Conservation (phyloP, 1,139 yeast species). For the Eremothecium coryli region DNA sequence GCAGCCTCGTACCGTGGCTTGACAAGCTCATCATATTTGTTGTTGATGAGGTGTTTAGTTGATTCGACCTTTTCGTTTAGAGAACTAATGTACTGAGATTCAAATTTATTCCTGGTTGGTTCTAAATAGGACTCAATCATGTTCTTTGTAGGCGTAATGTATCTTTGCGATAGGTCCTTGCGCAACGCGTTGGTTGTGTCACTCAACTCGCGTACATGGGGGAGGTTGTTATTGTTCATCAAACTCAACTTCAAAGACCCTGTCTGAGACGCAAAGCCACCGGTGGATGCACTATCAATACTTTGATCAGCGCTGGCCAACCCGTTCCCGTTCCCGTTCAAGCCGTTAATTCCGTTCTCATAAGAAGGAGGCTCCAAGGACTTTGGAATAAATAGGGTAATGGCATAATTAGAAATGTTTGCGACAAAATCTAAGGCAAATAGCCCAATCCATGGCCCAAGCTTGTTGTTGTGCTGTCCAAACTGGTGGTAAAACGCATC, state of each 20-base stretch:
- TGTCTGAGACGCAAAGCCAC: not conserved
- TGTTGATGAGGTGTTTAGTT: constrained; percentile 15
- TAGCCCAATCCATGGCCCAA: constrained; percentile 26
- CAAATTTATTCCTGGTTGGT: constrained; percentile 18
- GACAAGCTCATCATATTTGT: constrained; percentile 14
- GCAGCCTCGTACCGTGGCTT: constrained; percentile 23
- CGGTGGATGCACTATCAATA: not conserved
- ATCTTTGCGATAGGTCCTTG: constrained; percentile 18
- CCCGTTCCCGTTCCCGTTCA: constrained; percentile 5
- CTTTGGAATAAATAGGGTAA: constrained; percentile 22
- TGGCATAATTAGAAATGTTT: constrained; percentile 22
- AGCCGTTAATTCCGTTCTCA: constrained; percentile 5
- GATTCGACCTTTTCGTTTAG: constrained; percentile 13
- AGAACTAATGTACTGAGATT: constrained; percentile 15
- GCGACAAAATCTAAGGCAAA: constrained; percentile 27
- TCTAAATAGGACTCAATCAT: constrained; percentile 15
- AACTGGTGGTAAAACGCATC: constrained; percentile 19
- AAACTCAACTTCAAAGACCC: not conserved
- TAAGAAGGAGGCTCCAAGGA: constrained; percentile 4
- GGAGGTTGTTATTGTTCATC: constrained; percentile 11
- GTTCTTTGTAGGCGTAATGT: constrained; percentile 13
- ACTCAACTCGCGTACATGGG: constrained; percentile 25
- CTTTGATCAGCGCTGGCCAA: not conserved
- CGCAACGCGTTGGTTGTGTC: constrained; percentile 23
- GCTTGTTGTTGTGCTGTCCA: constrained; percentile 14